A percentile compares a stretch with the other conserved stretches of the same genome.
These are phyloP conservation scores for Gyrodon lividus DNA, from an alignment of 768 basidiomycete genomes.

Conservation along the genomic window DNA sequence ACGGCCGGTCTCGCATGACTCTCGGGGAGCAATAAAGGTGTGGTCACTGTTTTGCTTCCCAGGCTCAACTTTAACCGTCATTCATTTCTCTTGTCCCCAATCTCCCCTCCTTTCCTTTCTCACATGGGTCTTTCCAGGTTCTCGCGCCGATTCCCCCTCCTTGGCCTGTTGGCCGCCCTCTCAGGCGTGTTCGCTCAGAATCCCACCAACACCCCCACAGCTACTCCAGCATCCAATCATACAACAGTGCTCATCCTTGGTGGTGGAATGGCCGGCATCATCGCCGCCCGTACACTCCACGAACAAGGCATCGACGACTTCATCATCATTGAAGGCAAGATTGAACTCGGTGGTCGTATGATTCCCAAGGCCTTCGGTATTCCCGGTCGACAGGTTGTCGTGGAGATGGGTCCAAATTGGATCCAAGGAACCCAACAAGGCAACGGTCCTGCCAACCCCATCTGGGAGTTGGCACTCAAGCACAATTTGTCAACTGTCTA, in stretches of 20 bases:
- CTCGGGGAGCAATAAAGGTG: too few relatives aligned
- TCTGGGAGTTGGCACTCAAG: slow-evolving; percentile 55
- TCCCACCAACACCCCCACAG: slow-evolving; percentile 5
- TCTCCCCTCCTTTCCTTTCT: background rate
- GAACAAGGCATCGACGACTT: slow-evolving; percentile 55
- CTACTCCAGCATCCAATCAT: slow-evolving; percentile 8
- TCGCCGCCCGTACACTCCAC: slow-evolving; percentile 60
- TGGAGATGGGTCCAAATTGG: slow-evolving; percentile 66
- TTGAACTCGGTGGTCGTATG: slow-evolving; percentile 62
- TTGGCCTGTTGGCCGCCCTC: slow-evolving; percentile 5
- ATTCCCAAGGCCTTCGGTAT: slow-evolving; percentile 44
- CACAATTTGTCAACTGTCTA: slow-evolving; percentile 46
- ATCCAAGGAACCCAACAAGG: slow-evolving; percentile 52
- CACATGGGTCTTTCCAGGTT: slow-evolving; percentile 15
- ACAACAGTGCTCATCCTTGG: slow-evolving; percentile 58
- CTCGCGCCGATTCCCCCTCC: background rate
- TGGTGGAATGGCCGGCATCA: slow-evolving; percentile 64
- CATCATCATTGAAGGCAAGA: slow-evolving; percentile 58
- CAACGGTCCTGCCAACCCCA: slow-evolving; percentile 56
- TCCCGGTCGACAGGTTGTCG: slow-evolving; percentile 34
- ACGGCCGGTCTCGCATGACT: too few relatives aligned
- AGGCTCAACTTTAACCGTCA: background rate
- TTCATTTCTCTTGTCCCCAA: background rate
- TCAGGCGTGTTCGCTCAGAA: slow-evolving; percentile 8
- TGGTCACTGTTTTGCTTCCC: too few relatives aligned